phyloP scores from a whole-genome alignment of 2,329 filamentous ascomycete genomes.

The Cladophialophora carrionii region DNA sequence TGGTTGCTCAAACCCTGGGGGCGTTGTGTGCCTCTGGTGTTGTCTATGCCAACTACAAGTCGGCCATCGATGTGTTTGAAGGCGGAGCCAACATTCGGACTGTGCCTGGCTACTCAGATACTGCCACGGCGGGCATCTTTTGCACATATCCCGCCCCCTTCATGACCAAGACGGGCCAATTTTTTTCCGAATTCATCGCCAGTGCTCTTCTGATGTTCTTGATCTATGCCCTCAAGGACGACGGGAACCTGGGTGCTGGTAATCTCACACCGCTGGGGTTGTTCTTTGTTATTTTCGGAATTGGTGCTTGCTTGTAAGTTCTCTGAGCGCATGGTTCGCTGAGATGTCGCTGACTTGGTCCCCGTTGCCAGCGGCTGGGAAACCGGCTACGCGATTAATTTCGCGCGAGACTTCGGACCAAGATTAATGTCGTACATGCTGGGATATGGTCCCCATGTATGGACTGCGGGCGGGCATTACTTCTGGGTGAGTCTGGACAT shows the following conservation, averaged over 20 bases:
- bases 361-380: constrained; percentile 61
- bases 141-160: constrained; percentile 69
- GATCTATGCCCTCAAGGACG: constrained; percentile 68
- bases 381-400: constrained; percentile 75
- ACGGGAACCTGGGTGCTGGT: constrained; percentile 57
- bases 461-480: constrained; percentile 69
- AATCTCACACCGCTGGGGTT: constrained; percentile 63
- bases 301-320: constrained; percentile 65
- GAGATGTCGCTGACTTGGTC: not conserved
- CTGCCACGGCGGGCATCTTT: constrained; percentile 70
- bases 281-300: constrained; percentile 74
- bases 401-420: constrained; percentile 73
- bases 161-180: constrained; percentile 67
- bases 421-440: constrained; percentile 67
- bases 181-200: constrained; percentile 73
- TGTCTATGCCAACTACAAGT: constrained; percentile 67
- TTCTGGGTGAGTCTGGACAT: constrained; percentile 30
- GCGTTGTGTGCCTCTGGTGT: constrained; percentile 65
- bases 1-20: constrained; percentile 67
- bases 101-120: constrained; percentile 58
- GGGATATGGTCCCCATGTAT: constrained; percentile 70
- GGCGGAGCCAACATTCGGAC: constrained; percentile 52
- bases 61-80: constrained; percentile 59
- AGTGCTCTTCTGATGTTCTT: constrained; percentile 70
- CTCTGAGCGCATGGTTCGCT: not conserved